Base-by-base conservation (phyloP, 768 basidiomycete genomes). In the Gloeopeniophorella convolvens region DNA sequence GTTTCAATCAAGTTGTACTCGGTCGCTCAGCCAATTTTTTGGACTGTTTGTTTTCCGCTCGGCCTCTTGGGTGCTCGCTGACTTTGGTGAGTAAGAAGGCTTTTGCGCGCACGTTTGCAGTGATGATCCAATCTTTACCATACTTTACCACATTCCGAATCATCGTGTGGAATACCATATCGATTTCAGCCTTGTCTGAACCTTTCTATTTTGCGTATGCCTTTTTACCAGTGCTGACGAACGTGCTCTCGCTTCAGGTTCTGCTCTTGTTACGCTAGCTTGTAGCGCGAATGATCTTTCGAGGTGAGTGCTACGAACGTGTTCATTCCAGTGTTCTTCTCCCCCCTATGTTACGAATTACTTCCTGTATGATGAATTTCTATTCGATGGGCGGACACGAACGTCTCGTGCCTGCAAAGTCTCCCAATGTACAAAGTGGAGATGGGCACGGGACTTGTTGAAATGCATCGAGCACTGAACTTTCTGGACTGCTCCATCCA, bases 171-270 rank as follows among this genome's bases (percentile, higher is more conserved):
- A 89, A 71, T 71, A 70, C 66, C 63, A n/a, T 62, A 77, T 80
- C 65, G 72, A 81, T 89, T 89, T 90, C 86, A 90, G 88, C 88
- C 88, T 90, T 90, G 87, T 86, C 88, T 89, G 88, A 89, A n/a
- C n/a, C n/a, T 58, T 42, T 35, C 41, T 48, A 48, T 51, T 33
- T 48, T 32, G 18, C 15, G 32, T 18, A 30, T 48, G 45, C n/a
- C 32, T 21, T 31, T 12, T 23, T 26, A 23, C 31, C 18, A 20
- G 36, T 37, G 32, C 51, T 46, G 40, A 56, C 36, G 26, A 52
- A 56, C 51, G 39, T 56, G 44, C 21, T 24, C 39, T 21, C 27
- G n/a, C n/a, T n/a, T n/a, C n/a, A n/a, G n/a, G n/a, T n/a, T n/a
- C n/a, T n/a, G n/a, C n/a, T n/a, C n/a, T n/a, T n/a, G n/a, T n/a